Conservation (phyloP, 352 stramenopile genomes). For the Pseudoperonospora humuli region DNA sequence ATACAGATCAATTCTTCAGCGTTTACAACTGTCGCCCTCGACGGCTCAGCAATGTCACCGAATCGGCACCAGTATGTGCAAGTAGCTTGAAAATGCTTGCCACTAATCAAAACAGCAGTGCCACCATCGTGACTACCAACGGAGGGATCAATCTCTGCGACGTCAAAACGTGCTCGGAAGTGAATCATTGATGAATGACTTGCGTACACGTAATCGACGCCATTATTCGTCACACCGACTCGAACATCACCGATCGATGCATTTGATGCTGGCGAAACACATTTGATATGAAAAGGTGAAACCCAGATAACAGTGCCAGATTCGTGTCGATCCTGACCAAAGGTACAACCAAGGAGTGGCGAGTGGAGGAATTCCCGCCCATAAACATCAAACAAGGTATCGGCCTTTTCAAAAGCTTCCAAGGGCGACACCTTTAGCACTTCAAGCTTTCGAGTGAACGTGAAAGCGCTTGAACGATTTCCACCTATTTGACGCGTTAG, state of each 20-base stretch:
- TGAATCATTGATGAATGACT: constrained; percentile 5
- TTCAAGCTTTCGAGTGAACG: constrained; percentile 30
- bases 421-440: constrained; percentile 36
- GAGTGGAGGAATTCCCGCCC: constrained; percentile 47
- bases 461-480: constrained; percentile 26
- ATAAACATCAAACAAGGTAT: constrained; percentile 52
- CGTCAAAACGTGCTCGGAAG: constrained; percentile 35
- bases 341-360: constrained; percentile 34
- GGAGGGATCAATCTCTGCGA: constrained; percentile 37
- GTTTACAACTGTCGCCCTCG: constrained; percentile 20
- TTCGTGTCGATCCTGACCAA: constrained; percentile 9
- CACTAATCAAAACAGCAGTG: constrained; percentile 44
- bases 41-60: constrained; percentile 25
- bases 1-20: constrained; percentile 31
- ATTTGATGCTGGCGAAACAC: constrained; percentile 22
- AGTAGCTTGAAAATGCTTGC: constrained; percentile 36
- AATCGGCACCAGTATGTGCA: constrained; percentile 60
- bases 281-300: constrained; percentile 43
- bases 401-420: constrained; percentile 30
- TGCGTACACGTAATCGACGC: constrained; percentile 26
- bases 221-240: constrained; percentile 50
- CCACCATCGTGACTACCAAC: constrained; percentile 37
- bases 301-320: constrained; percentile 42
- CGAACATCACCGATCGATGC: constrained; percentile 13
- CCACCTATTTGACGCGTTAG: constrained; percentile 17